Base-by-base conservation (phyloP, 148 eudicot species). In the Heliamphora exappendiculata region DNA sequence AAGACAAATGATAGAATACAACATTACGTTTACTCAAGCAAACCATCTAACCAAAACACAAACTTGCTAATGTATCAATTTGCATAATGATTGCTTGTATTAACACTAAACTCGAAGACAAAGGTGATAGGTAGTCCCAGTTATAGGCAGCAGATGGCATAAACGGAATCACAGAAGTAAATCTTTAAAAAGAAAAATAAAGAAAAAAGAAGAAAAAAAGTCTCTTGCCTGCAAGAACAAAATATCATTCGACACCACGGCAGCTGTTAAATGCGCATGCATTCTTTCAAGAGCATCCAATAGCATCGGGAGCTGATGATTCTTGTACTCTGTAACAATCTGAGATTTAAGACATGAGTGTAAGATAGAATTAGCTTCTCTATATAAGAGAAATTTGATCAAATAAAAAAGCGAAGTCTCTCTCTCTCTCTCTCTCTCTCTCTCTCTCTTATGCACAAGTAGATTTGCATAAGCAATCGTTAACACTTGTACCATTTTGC, bases 221-320 rank as follows among this genome's bases (percentile, higher is more conserved):
- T 36, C 87, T 36, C 87, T 82, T 89, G 83, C 98, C 87, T 94
- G 98, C 45, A 90, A 51, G 78, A 92, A 94, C 53, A 86, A 59
- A 54, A 74, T 53, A 86, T 94, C 96, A 67, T 92, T 94, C 50
- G 98, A 94, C 68, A 92, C 98, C 76, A 94, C 97, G 37, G 98
- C 98, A 70, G 97, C 98, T 24, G 98, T 90, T 71, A 94, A 86
- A 86, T 94, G 97, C 12, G 98, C 98, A 81, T 94, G 92, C 98
- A 94, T 94, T 83, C 84, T 90, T 80, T 94, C 98, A 41, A 92
- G 85, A 53, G 90, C 96, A 10, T 89, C 90, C 79, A 94, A 81
- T 31, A 94, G 90, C 90, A 86, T 37, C 6, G 92, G 88, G 19
- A 94, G 84, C 83, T 94, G 91, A 78, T 86, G 55, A 65, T 89